Base-by-base conservation (phyloP, 106 monocot species). In the Posidonia australis region DNA sequence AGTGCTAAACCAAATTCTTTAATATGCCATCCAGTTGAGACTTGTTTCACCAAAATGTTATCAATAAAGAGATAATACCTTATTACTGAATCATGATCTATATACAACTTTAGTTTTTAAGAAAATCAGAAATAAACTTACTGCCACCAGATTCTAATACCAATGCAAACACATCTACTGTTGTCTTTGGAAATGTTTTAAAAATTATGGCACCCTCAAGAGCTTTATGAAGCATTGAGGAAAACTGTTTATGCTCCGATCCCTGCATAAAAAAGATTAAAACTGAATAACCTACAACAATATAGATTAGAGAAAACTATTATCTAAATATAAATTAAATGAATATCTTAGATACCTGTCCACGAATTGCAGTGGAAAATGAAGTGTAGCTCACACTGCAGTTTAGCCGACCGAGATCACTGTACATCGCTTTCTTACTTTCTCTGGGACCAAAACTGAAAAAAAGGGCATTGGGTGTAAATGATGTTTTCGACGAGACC, bases 401-500 rank as follows among this genome's bases (percentile, higher is more conserved):
- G 56, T 96, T 96, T 20, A 96, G 62, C 24, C 96, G 69, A 66
- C 96, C 96, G 30, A 63, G 64, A 51, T 87, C 80, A 74, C 96
- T 90, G 52, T 90, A 96, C 67, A 90, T 96, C 29, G 96, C 90
- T 75, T 96, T 96, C 82, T 90, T 96, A 69, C 96, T 96, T 77
- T 96, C 96, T 28, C 96, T 90, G 30, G 96, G 96, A 58, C 96
- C 96, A 77, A 96, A 96, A 32, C 89, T 93, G 65, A 64, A 58
- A 12, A 71, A 17, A 59, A 67, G 18, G 11, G 53, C 45, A 22
- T 43, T 6, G 1, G 51, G 73, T 18, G 31, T 18, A 11, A 24
- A 51, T 42, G 9, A 28, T 23, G 30, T 2, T 41, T 20, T 61
- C 5, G 0, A 42, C 4, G 61, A 12, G 18, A 46, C 17, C 16